These are phyloP conservation scores for Acacia concinna DNA, from an alignment of 331 rosid genomes.

Conservation along the genomic window DNA sequence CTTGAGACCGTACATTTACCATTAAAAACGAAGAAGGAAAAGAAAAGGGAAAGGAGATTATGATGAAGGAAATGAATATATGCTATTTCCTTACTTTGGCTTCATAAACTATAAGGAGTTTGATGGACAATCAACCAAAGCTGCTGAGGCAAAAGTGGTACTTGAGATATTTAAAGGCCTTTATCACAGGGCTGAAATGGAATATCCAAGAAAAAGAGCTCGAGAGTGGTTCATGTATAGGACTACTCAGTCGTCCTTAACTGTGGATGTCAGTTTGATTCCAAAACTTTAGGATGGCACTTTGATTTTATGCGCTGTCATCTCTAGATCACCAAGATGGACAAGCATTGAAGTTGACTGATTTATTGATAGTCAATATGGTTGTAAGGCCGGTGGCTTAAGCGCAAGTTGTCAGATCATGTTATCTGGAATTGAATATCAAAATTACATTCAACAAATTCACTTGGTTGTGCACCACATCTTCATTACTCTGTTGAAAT, in stretches of 20 bases:
- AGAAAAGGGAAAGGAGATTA: too few relatives aligned
- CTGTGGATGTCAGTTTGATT: background rate
- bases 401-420: background rate
- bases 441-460: background rate
- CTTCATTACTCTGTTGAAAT: background rate
- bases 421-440: background rate
- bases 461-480: background rate
- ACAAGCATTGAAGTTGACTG: background rate
- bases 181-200: too few relatives aligned
- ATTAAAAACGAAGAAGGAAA: too few relatives aligned
- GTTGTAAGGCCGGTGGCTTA: background rate
- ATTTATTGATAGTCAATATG: background rate
- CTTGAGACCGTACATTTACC: too few relatives aligned
- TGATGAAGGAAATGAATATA: too few relatives aligned
- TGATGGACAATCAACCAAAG: background rate
- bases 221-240: background rate
- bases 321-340: background rate
- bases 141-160: background rate
- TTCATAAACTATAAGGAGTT: background rate
- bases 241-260: background rate
- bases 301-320: slow-evolving; percentile 9
- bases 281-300: background rate
- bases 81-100: too few relatives aligned
- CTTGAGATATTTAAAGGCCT: background rate
- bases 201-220: background rate